phyloP scores from a whole-genome alignment of 73 alveolate genomes.

The Diophrys sp. region DNA sequence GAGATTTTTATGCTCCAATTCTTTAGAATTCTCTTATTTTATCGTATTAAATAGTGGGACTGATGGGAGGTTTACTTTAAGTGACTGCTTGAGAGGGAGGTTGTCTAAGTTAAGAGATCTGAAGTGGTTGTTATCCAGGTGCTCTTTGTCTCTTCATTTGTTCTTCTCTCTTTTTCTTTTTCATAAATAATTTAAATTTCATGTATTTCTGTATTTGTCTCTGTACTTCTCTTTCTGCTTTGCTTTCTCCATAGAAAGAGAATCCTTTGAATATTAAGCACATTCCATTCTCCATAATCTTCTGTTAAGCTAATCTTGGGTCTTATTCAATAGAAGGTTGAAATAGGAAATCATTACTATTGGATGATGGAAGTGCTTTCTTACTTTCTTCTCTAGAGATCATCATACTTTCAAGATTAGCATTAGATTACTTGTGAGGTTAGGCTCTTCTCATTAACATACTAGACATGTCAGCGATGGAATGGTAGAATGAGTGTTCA shows the following conservation, averaged over 20 bases:
- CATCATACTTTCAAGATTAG: neutral
- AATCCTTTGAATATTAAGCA: slow-evolving; percentile 22
- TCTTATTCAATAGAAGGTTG: slow-evolving; percentile 2
- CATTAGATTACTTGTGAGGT: neutral
- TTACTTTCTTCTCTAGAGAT: neutral
- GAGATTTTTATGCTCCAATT: neutral
- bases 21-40: neutral
- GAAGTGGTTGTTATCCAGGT: neutral
- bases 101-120: neutral
- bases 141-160: neutral
- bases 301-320: neutral
- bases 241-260: slow-evolving; percentile 45
- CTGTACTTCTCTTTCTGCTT: slow-evolving; percentile 30
- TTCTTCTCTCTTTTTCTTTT: slow-evolving; percentile 17
- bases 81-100: too few relatives aligned
- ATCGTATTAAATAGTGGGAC: slow-evolving; percentile 1
- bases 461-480: neutral
- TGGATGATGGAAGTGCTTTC: neutral
- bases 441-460: neutral
- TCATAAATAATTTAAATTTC: slow-evolving; percentile 11
- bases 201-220: slow-evolving; percentile 27
- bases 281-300: neutral
- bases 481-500: neutral
- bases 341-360: neutral
- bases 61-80: slow-evolving; percentile 3